Evolutionary conservation across 108 stramenopile species (phyloP), one percentile per base, ranked within the genome.

Genomic region (Nitzschia palea): DNA sequence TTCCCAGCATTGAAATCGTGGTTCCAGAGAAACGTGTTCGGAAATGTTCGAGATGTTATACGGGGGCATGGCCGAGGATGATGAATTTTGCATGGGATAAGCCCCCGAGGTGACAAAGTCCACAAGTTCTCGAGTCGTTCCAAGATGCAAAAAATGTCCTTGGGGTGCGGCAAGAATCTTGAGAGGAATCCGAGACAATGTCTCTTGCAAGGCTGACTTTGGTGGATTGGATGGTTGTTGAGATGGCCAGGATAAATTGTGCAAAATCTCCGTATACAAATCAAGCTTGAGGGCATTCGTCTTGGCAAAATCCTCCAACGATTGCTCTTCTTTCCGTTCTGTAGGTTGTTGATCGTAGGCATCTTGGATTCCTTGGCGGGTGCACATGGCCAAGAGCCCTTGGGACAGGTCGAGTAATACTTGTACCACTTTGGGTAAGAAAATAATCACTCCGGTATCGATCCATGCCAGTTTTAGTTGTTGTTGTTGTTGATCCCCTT

Each of bases 371-470:
- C 81, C 85, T 33, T 42, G 30, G 9, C 69, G 22, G 1, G 87
- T 86, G 51, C 80, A 86, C 30, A 32, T 25, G 14, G 70, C 61
- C 36, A 83, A 65, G 9, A 51, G n/a, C 3, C 70, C 51, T 0
- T 42, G 31, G 23, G 85, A 62, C 35, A 92, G 67, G 5, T 66
- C 60, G 9, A 44, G 37, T 45, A 92, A 56, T 14, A 59, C 54
- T 23, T 55, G 18, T 32, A 82, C 83, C 4, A 83, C 85, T 23
- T 67, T 47, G 0, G 91, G 91, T 12, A 82, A 67, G 57, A 93
- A 88, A 17, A 78, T 64, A 44, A 89, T 68, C 9, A 93, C 77
- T 4, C 91, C 91, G 6, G 82, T 88, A 62, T 93, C 91, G 65
- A 93, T 93, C 88, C 88, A 93, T 29, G 91, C 91, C 29, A 31